Evolutionary conservation across 2,329 filamentous ascomycete genomes (phyloP).

Genomic region (Talaromyces sp.): DNA sequence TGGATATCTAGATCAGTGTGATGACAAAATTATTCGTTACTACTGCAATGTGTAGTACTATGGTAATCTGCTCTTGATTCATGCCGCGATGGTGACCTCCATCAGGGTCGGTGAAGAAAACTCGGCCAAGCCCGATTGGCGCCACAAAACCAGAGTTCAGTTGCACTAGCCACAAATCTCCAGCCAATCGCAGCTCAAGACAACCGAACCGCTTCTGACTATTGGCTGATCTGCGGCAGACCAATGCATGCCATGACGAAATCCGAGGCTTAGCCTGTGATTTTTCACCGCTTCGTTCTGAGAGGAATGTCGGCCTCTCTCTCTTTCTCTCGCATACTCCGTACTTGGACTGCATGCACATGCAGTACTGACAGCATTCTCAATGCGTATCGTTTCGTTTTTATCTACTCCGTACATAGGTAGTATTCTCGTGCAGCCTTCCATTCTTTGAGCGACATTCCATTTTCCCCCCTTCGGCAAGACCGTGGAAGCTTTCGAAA

Average conservation of each 20-base stretch:
- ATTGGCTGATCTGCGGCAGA: neutral
- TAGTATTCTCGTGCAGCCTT: too few species aligned
- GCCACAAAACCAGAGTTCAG: neutral
- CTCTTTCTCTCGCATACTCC: too few species aligned
- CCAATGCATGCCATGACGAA: slow-evolving; percentile 11
- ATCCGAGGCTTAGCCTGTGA: slow-evolving; percentile 7
- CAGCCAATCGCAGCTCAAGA: neutral
- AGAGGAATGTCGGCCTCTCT: neutral
- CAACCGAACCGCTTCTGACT: neutral
- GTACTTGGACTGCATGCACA: too few species aligned
- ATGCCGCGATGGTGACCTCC: neutral
- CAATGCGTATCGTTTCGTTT: too few species aligned
- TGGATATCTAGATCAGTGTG: neutral
- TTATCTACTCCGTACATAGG: too few species aligned
- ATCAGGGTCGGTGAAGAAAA: slow-evolving; percentile 3
- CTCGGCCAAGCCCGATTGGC: neutral
- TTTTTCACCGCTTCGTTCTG: slow-evolving; percentile 7
- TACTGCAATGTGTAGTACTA: neutral
- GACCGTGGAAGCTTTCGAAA: slow-evolving; percentile 3
- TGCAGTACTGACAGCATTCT: too few species aligned
- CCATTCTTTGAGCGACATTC: neutral
- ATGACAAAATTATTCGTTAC: neutral
- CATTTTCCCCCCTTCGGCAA: neutral
- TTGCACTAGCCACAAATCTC: neutral
- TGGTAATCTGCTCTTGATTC: too few species aligned